A percentile compares a stretch with the other conserved stretches of the same genome.
phyloP scores from a whole-genome alignment of 2,329 filamentous ascomycete genomes.

The Xylariaceae sp. region DNA sequence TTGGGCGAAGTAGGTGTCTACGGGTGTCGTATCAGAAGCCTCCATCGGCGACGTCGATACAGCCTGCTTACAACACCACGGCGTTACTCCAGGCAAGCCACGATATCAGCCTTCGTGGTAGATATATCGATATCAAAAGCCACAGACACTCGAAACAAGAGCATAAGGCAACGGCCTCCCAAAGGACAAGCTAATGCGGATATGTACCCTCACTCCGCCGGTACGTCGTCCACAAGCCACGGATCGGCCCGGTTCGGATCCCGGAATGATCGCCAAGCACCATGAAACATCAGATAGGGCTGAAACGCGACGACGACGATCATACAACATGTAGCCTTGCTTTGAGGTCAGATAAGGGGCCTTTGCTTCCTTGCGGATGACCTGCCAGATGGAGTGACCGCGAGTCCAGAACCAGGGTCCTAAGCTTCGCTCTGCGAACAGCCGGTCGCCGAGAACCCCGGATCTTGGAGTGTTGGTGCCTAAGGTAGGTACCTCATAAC shows the following conservation, averaged over 20 bases:
- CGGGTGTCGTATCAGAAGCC: too few species aligned
- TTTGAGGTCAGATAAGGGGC: background rate
- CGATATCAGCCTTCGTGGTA: too few species aligned
- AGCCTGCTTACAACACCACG: too few species aligned
- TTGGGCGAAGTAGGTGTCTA: too few species aligned
- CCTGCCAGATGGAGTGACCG: slow-evolving; percentile 2
- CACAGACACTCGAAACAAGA: too few species aligned
- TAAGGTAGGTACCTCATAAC: too few species aligned
- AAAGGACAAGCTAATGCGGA: too few species aligned
- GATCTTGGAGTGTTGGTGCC: background rate
- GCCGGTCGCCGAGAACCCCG: slow-evolving; percentile 3
- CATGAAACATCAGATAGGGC: slow-evolving; percentile 27
- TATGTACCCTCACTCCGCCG: background rate
- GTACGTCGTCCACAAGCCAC: slow-evolving; percentile 15
- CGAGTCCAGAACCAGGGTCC: background rate
- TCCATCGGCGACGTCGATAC: too few species aligned
- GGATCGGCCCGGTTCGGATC: slow-evolving; percentile 25
- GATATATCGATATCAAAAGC: too few species aligned
- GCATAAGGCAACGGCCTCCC: too few species aligned
- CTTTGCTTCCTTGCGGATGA: background rate
- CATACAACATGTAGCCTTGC: background rate
- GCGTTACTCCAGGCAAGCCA: too few species aligned
- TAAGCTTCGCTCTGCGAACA: slow-evolving; percentile 8
- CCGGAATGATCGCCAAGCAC: slow-evolving; percentile 23
- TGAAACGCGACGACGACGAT: slow-evolving; percentile 27